Percentiles rank a stretch among this genome's conserved stretches.
Evolutionary conservation across 495 filamentous ascomycete species (phyloP).

Genomic region (Podospora tetraspora): DNA sequence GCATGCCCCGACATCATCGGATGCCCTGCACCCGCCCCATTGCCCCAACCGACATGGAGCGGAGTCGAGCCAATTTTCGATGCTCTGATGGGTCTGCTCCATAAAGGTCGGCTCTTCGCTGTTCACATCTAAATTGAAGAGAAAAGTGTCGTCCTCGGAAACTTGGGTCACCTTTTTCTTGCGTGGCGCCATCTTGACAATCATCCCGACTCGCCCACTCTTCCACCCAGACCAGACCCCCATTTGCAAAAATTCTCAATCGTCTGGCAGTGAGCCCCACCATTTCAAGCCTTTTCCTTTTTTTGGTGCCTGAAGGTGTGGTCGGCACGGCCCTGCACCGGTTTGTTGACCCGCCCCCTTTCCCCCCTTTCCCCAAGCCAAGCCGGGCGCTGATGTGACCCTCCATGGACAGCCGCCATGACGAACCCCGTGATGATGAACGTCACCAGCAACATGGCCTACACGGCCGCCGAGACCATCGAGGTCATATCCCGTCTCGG

Average conservation of each 20-base stretch:
- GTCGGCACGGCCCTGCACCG: neutral
- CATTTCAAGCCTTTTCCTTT: neutral
- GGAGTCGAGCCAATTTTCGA: neutral
- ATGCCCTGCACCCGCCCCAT: neutral
- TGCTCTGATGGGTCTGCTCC: neutral
- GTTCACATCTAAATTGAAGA: neutral
- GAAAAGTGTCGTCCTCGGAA: neutral
- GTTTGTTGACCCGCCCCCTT: neutral
- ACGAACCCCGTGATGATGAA: neutral
- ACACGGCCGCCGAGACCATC: conserved; percentile 43
- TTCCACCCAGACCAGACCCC: neutral
- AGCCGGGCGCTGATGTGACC: neutral
- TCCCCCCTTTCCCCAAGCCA: neutral
- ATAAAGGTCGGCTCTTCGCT: neutral
- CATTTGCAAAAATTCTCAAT: neutral
- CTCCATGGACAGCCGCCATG: neutral
- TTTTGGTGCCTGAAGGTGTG: neutral
- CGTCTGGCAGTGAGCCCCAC: neutral
- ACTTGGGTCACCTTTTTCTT: neutral
- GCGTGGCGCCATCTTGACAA: neutral
- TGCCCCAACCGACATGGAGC: neutral
- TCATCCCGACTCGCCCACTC: neutral
- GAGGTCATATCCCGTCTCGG: conserved; percentile 45
- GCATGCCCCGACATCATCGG: neutral
- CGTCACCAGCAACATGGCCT: conserved; percentile 20